Percentiles rank a stretch among this genome's conserved stretches.
phyloP scores from a whole-genome alignment of 805 yeast species.

The Yamadazyma scolyti region DNA sequence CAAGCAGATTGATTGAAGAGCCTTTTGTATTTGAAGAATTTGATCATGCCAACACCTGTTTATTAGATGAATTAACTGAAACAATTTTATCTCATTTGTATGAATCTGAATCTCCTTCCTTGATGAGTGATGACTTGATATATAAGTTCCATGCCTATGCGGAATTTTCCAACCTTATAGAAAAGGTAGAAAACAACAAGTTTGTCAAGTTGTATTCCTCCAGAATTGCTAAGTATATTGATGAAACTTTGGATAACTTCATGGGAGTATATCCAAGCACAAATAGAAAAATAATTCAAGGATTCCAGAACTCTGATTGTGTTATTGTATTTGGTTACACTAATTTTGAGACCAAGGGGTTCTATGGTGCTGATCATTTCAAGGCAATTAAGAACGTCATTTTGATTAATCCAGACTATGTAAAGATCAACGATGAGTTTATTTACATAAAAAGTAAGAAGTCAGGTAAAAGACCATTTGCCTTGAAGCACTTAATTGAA shows the following conservation, averaged over 20 bases:
- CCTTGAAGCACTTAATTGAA: conserved; percentile 29
- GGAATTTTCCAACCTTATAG: conserved; percentile 48
- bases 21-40: conserved; percentile 9
- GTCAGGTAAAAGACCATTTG: conserved; percentile 22
- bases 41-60: conserved; percentile 5
- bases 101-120: conserved; percentile 52
- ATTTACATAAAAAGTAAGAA: conserved; percentile 15
- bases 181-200: conserved; percentile 27
- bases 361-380: conserved; percentile 16
- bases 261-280: conserved; percentile 61
- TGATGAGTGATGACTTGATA: conserved; percentile 69
- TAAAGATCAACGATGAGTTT: conserved; percentile 30
- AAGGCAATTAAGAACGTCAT: conserved; percentile 24
- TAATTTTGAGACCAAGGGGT: conserved; percentile 28
- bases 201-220: conserved; percentile 50
- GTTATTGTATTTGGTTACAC: conserved; percentile 69
- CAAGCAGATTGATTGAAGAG: conserved; percentile 14
- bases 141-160: conserved; percentile 53
- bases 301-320: conserved; percentile 55
- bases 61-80: conserved; percentile 19
- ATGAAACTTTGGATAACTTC: conserved; percentile 64
- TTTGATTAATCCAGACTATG: conserved; percentile 40
- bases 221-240: conserved; percentile 67
- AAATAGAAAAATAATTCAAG: conserved; percentile 12
- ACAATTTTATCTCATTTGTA: conserved; percentile 50